A percentile compares a stretch with the other conserved stretches of the same genome.
phyloP scores from a whole-genome alignment of 129 eudicot species.

The Kitagawia praeruptora region DNA sequence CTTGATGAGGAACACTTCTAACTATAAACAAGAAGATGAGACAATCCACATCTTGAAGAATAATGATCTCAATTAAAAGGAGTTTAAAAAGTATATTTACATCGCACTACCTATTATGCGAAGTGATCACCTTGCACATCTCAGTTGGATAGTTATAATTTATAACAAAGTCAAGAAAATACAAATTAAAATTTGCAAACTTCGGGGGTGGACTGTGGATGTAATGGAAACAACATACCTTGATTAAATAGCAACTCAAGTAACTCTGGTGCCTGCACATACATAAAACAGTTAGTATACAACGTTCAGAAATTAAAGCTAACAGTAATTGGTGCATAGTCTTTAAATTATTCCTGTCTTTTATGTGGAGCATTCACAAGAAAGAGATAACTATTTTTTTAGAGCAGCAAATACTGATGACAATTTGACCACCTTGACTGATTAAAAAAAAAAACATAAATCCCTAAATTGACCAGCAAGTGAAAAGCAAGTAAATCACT shows the following conservation, averaged over 20 bases:
- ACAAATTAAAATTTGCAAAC: neutral
- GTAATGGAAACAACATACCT: constrained; percentile 27
- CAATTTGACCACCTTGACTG: neutral
- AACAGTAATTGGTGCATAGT: neutral
- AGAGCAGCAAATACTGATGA: neutral
- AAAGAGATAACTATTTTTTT: neutral
- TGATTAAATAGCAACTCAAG: constrained; percentile 55
- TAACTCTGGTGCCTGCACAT: constrained; percentile 80
- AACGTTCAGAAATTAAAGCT: neutral
- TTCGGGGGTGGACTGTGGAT: neutral
- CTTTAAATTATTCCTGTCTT: neutral
- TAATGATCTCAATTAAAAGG: neutral
- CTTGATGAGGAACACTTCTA: neutral
- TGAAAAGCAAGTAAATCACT: neutral
- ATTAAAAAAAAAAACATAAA: neutral
- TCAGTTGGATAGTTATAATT: neutral
- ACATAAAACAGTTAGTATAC: constrained; percentile 9
- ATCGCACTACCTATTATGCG: neutral
- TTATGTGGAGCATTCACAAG: neutral
- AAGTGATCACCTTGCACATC: neutral
- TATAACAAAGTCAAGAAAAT: neutral
- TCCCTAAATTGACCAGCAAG: neutral
- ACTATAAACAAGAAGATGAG: neutral
- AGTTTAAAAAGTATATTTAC: neutral
- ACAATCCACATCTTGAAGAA: neutral